Evolutionary conservation across 805 yeast genomes (phyloP).

Genomic region (Saccharomycopsis fermentans): DNA sequence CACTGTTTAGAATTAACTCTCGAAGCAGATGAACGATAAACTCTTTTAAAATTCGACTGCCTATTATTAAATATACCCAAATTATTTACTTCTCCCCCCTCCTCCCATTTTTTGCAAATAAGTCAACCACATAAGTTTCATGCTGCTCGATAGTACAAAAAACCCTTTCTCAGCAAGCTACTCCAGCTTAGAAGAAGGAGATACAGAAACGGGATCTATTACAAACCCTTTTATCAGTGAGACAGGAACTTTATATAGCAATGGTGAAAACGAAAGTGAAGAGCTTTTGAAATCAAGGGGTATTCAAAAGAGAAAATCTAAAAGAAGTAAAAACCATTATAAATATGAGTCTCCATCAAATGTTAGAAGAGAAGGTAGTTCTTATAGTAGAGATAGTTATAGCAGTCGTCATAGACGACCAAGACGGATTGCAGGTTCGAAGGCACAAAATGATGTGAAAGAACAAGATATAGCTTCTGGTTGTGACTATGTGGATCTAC

Average conservation of each 20-base stretch:
- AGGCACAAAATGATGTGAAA: neutral
- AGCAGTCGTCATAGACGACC: neutral
- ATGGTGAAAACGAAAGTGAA: neutral
- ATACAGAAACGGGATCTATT: neutral
- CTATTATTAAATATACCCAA: too few relatives aligned
- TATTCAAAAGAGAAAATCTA: neutral
- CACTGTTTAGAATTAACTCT: too few relatives aligned
- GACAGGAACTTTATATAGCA: neutral
- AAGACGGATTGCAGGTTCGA: neutral
- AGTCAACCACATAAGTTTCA: neutral
- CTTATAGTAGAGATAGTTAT: neutral
- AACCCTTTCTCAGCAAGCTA: neutral
- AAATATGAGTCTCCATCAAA: neutral
- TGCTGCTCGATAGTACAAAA: neutral
- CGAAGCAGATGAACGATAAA: too few relatives aligned
- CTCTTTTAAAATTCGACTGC: too few relatives aligned
- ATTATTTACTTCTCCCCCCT: too few relatives aligned
- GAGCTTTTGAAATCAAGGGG: neutral
- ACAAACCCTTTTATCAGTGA: neutral
- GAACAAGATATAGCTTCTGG: too few relatives aligned
- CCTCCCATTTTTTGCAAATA: too few relatives aligned
- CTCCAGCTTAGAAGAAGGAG: neutral
- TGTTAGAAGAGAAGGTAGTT: neutral
- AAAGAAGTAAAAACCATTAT: neutral
- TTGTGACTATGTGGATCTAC: conserved; percentile 82